Base-by-base conservation (phyloP, 1,284 basidiomycete genomes). In the Cryptococcus hybrid region DNA sequence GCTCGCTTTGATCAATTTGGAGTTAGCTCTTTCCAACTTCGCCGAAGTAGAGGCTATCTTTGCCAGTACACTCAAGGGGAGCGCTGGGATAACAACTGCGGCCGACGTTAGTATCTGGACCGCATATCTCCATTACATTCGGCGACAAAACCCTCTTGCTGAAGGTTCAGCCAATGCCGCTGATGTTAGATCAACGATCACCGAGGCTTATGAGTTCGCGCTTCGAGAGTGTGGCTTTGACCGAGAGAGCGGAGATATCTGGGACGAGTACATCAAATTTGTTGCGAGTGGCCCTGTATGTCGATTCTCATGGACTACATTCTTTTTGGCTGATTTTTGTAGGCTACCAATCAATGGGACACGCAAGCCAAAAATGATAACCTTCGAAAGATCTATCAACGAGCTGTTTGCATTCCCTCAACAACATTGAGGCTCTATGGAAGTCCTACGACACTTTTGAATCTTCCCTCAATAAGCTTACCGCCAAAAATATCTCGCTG, bases 401-500 rank as follows among this genome's bases (percentile, higher is more conserved):
- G 91, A 51, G 95, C 92, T 0, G 89, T 98, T 37, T 89, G 91
- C 67, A 91, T 96, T 24, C 96, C 96, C 83, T 98, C 65, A 88
- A 92, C 75, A 95, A 93, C 69, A 86, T 99, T 66, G 94, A 98
- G 77, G 82, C 83, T 45, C 83, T 99, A 45, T 99, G 96, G 96
- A 87, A 90, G 71, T 92, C 96, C 55, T 90, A 94, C 66, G 94
- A 98, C 75, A 81, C 88, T 0, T 99, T 97, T 70, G 96, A 99
- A 77, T 93, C 86, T 59, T 84, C 84, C 44, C 81, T 97, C 65
- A 98, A 94, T 80, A 89, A 89, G 73, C 88, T 92, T 63, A 96
- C 92, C 34, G 93, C 95, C 12, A 98, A 98, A 96, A 96, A 73
- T 95, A 96, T 78, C 85, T 95, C 50, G 87, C 87, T 47, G 90